Base-by-base conservation (phyloP, 495 filamentous ascomycete genomes). In the Hypoxylon lienhwacheense region DNA sequence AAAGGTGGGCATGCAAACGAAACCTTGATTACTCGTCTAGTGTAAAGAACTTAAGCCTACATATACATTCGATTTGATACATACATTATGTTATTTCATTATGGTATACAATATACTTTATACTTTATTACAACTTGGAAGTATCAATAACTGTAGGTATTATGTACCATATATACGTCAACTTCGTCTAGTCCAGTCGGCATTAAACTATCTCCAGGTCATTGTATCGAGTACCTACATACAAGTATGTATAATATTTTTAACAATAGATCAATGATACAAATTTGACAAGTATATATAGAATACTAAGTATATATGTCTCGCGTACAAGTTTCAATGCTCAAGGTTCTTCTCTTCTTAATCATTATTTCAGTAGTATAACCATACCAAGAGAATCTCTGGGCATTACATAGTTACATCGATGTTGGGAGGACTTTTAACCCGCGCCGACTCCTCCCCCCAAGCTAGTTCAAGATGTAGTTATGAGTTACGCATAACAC, bases 351-450 rank as follows among this genome's bases (percentile, higher is more conserved):
- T 33, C 47, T 28, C 45, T 40, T 33, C 51, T 42, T 25, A 47
- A 7, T 11, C 28, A 31, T 2, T 3, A n/a, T n/a, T n/a, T n/a
- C n/a, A n/a, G n/a, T n/a, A n/a, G n/a, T n/a, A n/a, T n/a, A 32
- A 19, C 41, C 52, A 47, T 60, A 55, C 58, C 58, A 61, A 61
- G 58, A 51, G 24, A 53, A 55, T 55, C 58, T 61, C 58, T 61
- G 52, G 58, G 58, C 58, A 61, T 52, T 56, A 48, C 58, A 61
- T 61, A 51, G 58, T 52, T 56, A 48, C 58, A 61, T 61, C 58
- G 58, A 47, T 55, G 58, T 61, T 61, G 52, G 52, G 58, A 61
- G 51, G 47, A 26, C 22, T 35, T 61, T 53, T 41, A 47, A 61
- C 58, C 58, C 58, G 55, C 58, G 58, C 52, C 47, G 51, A 17